Evolutionary conservation across 768 basidiomycete genomes (phyloP), one percentile per base, ranked within the genome.

Genomic region (Hygrophorus pudorinus): DNA sequence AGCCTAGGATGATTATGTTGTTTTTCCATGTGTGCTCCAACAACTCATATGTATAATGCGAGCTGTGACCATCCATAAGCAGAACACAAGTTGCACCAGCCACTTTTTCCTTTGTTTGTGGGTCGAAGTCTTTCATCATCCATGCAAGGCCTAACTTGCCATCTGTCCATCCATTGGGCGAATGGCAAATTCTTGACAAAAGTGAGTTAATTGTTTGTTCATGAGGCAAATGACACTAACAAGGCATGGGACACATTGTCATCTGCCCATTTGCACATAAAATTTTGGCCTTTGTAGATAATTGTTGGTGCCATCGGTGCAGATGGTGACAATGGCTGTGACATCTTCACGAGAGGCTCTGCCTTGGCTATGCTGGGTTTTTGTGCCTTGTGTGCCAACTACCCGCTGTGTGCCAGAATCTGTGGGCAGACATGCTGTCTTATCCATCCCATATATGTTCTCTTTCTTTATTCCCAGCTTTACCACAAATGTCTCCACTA

Each of bases 281-380:
- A 48, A 16, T 62, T 52, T 45, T 63, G 51, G 10, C 61, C 66
- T 46, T 70, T 70, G 58, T 57, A 68, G 18, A 71, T 66, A 4
- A 70, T 50, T 9, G 58, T 52, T 2, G 65, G 65, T 61, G 1
- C 69, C 63, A 52, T 70, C 61, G 1, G 66, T 61, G 49, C 68
- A 70, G 35, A 69, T 68, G 9, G 62, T 65, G 4, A 66, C 56
- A n/a, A 68, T 20, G 0, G 49, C 62, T 4, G 64, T 70, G 13
- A 63, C 55, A 47, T 64, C 67, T 47, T 69, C 61, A 0, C 52
- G 38, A 42, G 63, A 54, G 1, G 51, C 62, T 16, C 58, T 46
- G 1, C 64, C 56, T 41, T 52, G 52, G 41, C 60, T 53, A 45
- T 69, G 57, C 47, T 68, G 65, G 0, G 51, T 43, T 39, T 59